Percentiles rank a stretch among this genome's conserved stretches.
phyloP scores from a whole-genome alignment of 2,329 filamentous ascomycete species.

The Colletotrichum tamarilloi region DNA sequence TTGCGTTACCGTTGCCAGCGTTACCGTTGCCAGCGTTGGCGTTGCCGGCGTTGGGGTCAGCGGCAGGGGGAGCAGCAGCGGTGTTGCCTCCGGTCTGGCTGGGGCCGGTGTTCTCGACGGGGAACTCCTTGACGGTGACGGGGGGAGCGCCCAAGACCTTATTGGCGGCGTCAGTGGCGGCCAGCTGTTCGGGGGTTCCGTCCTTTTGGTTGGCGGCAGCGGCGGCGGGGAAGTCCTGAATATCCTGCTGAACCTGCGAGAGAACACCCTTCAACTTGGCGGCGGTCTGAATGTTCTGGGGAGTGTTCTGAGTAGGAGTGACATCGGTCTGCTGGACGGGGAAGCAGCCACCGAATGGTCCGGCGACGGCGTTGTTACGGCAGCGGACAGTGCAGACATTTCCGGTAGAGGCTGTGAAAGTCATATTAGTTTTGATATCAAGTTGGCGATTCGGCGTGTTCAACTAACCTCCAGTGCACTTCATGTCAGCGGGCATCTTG shows the following conservation, averaged over 20 bases:
- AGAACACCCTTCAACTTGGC: slow-evolving; percentile 57
- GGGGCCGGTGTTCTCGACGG: slow-evolving; percentile 37
- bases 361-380: slow-evolving; percentile 67
- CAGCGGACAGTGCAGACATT: slow-evolving; percentile 70
- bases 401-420: slow-evolving; percentile 60
- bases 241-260: slow-evolving; percentile 57
- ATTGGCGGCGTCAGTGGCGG: slow-evolving; percentile 51
- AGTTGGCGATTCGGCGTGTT: background rate
- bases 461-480: slow-evolving; percentile 61
- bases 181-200: slow-evolving; percentile 42
- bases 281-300: slow-evolving; percentile 57
- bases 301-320: slow-evolving; percentile 53
- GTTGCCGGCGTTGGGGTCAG: background rate
- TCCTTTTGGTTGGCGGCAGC: slow-evolving; percentile 56
- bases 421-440: slow-evolving; percentile 25
- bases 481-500: slow-evolving; percentile 60
- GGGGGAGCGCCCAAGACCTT: slow-evolving; percentile 45
- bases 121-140: slow-evolving; percentile 43
- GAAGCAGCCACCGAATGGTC: slow-evolving; percentile 69
- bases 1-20: slow-evolving; percentile 30
- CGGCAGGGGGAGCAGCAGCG: slow-evolving; percentile 28
- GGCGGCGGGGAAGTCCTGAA: slow-evolving; percentile 60
- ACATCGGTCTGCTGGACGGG: slow-evolving; percentile 65
- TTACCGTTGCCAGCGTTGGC: slow-evolving; percentile 28
- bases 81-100: slow-evolving; percentile 19